phyloP scores from a whole-genome alignment of 2,329 filamentous ascomycete species.

The Talaromyces sp. region DNA sequence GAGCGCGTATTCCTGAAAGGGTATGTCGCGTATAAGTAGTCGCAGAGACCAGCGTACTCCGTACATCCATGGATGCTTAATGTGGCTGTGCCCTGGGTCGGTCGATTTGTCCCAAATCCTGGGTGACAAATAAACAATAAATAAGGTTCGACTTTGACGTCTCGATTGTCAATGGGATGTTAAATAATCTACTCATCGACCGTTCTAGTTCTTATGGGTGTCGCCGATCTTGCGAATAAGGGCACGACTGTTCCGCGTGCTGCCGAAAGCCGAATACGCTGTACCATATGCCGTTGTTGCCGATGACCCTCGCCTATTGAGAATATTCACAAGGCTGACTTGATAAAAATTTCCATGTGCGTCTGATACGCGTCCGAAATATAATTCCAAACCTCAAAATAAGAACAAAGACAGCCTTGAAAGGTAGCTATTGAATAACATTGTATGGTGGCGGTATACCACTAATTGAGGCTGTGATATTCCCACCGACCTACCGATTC shows the following conservation, averaged over 20 bases:
- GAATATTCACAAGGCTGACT: neutral
- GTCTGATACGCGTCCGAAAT: no score
- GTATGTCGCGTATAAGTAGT: neutral
- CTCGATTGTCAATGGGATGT: neutral
- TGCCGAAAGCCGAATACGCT: neutral
- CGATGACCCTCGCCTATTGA: neutral
- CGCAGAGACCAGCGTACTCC: no score
- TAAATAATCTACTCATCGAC: neutral
- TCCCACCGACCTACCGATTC: neutral
- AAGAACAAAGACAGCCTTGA: no score
- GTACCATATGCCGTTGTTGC: neutral
- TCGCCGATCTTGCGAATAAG: neutral
- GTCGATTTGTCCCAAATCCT: neutral
- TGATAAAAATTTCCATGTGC: no score
- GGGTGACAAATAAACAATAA: neutral
- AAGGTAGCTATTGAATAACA: no score
- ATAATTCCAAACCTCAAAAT: no score
- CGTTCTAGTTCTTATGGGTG: neutral
- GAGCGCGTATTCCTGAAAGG: neutral
- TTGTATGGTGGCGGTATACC: neutral
- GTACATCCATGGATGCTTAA: no score
- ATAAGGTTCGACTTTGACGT: neutral
- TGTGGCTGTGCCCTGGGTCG: neutral
- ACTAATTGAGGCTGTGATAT: neutral
- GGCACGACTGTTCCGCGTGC: neutral